phyloP scores from a whole-genome alignment of 106 monocot genomes.

The Posidonia australis region DNA sequence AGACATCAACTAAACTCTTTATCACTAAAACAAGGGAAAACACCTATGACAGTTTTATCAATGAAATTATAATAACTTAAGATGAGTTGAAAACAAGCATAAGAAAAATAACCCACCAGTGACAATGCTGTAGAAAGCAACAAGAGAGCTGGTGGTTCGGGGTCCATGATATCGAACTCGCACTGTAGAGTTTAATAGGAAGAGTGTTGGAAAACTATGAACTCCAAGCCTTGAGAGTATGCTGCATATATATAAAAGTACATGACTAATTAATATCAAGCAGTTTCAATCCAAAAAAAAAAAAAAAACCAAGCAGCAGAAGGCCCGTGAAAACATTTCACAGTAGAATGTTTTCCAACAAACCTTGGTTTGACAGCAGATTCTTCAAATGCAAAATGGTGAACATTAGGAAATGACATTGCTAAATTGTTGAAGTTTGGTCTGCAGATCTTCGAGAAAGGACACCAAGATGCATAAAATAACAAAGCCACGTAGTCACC shows the following conservation, averaged over 20 bases:
- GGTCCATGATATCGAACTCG: constrained; percentile 77
- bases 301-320: too few relatives aligned
- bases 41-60: too few relatives aligned
- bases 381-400: constrained; percentile 79
- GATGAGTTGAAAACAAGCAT: too few relatives aligned
- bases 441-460: constrained; percentile 65
- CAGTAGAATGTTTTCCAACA: too few relatives aligned
- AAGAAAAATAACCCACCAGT: too few relatives aligned
- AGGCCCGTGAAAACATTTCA: too few relatives aligned
- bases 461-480: constrained; percentile 92
- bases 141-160: constrained; percentile 45
- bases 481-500: constrained; percentile 49
- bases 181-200: constrained; percentile 79
- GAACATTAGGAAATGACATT: constrained; percentile 51
- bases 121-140: constrained; percentile 57
- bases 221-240: constrained; percentile 67
- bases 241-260: constrained; percentile 22
- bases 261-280: not conserved
- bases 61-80: too few relatives aligned
- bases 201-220: constrained; percentile 78
- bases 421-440: constrained; percentile 46
- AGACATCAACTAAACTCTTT: too few relatives aligned
- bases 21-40: too few relatives aligned
- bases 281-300: not conserved
- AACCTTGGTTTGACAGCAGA: constrained; percentile 73